Conservation (phyloP, 306 rosid species). For the Boehmeria nivea region DNA sequence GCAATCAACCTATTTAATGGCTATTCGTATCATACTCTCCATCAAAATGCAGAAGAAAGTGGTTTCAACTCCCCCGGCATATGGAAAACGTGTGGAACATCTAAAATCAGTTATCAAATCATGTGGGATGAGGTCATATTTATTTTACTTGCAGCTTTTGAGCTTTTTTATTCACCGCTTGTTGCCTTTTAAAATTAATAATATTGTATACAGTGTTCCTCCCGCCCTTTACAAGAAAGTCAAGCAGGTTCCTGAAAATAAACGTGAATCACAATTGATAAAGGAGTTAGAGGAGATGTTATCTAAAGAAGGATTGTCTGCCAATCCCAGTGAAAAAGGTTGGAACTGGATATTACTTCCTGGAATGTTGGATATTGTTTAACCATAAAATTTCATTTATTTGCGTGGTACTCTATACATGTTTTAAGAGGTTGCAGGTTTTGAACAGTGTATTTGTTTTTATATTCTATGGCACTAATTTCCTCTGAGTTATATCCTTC, state of each 20-base stretch:
- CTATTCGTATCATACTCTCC: conserved; percentile 13
- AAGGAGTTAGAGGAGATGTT: conserved; percentile 86
- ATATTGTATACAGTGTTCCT: conserved; percentile 56
- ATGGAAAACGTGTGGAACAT: conserved; percentile 84
- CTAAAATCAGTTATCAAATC: conserved; percentile 88
- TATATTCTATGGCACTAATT: no score
- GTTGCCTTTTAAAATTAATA: conserved; percentile 21
- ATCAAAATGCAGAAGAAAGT: conserved; percentile 65
- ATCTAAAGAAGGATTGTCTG: conserved; percentile 76
- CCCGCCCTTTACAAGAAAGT: conserved; percentile 76
- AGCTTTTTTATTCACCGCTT: conserved; percentile 19
- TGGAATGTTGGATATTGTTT: no score
- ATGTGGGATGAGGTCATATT: conserved; percentile 85
- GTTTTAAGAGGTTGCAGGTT: no score
- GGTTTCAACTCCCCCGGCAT: conserved; percentile 55
- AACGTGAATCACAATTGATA: conserved; percentile 73
- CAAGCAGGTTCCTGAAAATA: conserved; percentile 79
- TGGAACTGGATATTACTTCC: conserved; percentile 21
- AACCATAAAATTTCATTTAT: no score
- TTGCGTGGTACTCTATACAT: no score
- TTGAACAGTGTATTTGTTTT: no score
- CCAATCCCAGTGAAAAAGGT: conserved; percentile 91
- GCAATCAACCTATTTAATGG: conserved; percentile 9
- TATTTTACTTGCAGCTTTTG: conserved; percentile 18
- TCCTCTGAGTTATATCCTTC: no score